Evolutionary conservation across 495 filamentous ascomycete species (phyloP).

Genomic region (Aspergillus nanangensis): DNA sequence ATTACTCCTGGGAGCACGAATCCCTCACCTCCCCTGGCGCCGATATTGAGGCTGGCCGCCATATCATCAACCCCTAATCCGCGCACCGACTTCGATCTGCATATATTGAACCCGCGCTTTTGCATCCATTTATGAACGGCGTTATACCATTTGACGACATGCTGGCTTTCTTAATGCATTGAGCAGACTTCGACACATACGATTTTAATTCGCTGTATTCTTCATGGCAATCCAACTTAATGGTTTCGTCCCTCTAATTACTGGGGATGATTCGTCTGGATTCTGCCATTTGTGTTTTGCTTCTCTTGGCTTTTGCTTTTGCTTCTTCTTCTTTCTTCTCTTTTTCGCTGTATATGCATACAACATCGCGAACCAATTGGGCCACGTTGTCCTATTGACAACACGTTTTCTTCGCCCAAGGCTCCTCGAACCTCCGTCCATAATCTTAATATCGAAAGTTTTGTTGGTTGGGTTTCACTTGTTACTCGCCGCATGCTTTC

Average conservation of each 20-base stretch:
- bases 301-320: neutral
- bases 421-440: constrained; percentile 27
- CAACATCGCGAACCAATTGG: constrained; percentile 11
- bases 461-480: constrained; percentile 3
- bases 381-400: constrained; percentile 1
- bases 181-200: constrained; percentile 42
- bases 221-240: constrained; percentile 12
- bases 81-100: constrained; percentile 15
- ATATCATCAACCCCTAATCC: constrained; percentile 18
- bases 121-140: constrained; percentile 34
- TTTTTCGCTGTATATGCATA: constrained; percentile 29
- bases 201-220: constrained; percentile 31
- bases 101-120: constrained; percentile 24
- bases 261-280: constrained; percentile 3
- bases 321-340: neutral
- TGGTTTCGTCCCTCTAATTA: constrained; percentile 10
- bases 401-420: neutral
- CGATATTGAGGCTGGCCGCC: constrained; percentile 48
- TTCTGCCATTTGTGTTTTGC: neutral
- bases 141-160: constrained; percentile 38
- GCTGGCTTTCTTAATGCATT: constrained; percentile 41
- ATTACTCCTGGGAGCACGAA: constrained; percentile 59
- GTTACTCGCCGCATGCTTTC: neutral
- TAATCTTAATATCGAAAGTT: constrained; percentile 42
- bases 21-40: constrained; percentile 48